Base-by-base conservation (phyloP, 2,329 filamentous ascomycete species). In the Gaeumannomyces tritici region DNA sequence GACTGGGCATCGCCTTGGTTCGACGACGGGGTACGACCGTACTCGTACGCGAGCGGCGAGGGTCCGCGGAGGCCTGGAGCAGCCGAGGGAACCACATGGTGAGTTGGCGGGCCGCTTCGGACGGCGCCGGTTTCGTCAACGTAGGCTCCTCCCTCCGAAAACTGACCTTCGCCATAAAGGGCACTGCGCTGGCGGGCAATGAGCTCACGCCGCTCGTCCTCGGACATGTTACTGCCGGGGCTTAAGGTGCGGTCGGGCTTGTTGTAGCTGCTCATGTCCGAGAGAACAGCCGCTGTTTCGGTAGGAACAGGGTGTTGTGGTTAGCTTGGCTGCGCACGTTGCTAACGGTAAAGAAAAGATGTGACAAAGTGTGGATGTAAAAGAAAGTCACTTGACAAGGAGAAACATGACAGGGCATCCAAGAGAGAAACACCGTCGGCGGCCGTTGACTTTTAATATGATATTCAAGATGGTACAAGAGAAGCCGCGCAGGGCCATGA, bases 181-280 rank as follows among this genome's bases (percentile, higher is more conserved):
- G 93, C 93, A 76, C 89, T 93, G 76, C 96, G 92, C 79, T 98
- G 95, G 72, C 93, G 93, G 69, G 93, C 90, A 76, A 98, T 96
- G 75, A 98, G 83, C 70, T 98, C 93, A 70, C 93, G 91, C 70
- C 93, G 93, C 72, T 96, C 93, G 70, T 97, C 93, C 79, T 98
- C 95, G 73, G 89, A 96, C 89, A 96, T 90, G 59, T 55, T 61
- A 72, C 80, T 77, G 70, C 88, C 87, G 62, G 91, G 91, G 79
- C 90, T 95, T 79, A 92, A 84, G 70, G 90, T 88, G 74, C 91
- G 90, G 72, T 95, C 91, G 73, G 89, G 88, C 81, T 97, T 97
- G 81, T 69, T 73, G 63, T 70, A 73, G 57, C 67, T 63, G 61
- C 72, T 66, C 57, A 79, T 69, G 62, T 84, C 82, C 72, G 77